Base-by-base conservation (phyloP, 345 rosid genomes). In the Populus euphratica region DNA sequence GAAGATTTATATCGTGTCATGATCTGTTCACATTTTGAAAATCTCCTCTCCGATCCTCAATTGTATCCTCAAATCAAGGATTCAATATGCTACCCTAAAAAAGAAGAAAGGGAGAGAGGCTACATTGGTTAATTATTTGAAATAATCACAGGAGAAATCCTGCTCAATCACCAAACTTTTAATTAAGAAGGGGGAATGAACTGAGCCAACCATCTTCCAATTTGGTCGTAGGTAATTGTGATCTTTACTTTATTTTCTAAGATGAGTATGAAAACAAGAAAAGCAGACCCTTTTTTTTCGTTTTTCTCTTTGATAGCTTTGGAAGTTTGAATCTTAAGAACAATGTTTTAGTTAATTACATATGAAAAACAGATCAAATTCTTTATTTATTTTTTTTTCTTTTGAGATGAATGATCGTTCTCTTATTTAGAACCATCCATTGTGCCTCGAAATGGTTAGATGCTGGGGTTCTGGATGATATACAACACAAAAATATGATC, bases 181-280 rank as follows among this genome's bases (percentile, higher is more conserved):
- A 70, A 41, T 9, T 31, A 66, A 41, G 33, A 14, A 65, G 76
- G 31, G 61, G 14, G 44, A 56, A 59, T 20, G 11, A 61, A 75
- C 35, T 23, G 72, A 81, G 70, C 83, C 76, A 84, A 78, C 79
- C 73, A 73, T 80, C 81, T 36, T 47, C 81, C 82, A 72, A 81
- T 85, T 85, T 81, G 88, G 83, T 84, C 65, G 81, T 79, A 62
- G 50, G 73, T 7, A 67, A 74, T 75, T 76, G 74, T 78, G 85
- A 77, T 52, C 59, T 70, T 72, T 81, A 75, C 80, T 49, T 73
- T 81, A 61, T 74, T 85, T 84, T 79, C 89, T 73, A 84, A 83
- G 86, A 76, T 70, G 84, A 82, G 79, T 74, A 82, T 54, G 70
- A 2, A 54, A 69, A 29, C 35, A 77, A 36, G 31, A 70, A 44